phyloP scores from a whole-genome alignment of 441 rosid genomes.

The Omphalea diandra region DNA sequence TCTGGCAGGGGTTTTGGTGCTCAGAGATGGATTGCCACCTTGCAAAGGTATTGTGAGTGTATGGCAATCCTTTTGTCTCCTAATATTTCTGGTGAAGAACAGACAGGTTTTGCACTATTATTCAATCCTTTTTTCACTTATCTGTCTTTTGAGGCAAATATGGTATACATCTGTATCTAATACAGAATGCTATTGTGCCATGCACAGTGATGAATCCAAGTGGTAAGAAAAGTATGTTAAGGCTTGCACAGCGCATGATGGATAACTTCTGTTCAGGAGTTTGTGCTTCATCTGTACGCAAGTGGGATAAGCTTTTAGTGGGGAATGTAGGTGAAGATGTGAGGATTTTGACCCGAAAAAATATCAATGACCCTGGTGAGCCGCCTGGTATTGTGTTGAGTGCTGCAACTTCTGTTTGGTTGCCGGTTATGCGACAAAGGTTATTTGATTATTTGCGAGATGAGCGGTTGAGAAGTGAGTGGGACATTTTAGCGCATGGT shows the following conservation, averaged over 20 bases:
- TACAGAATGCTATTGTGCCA: background rate
- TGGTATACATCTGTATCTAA: conserved; percentile 5
- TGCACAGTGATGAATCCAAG: conserved; percentile 48
- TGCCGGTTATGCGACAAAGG: conserved; percentile 57
- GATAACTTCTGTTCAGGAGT: conserved; percentile 75
- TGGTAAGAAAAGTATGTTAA: conserved; percentile 71
- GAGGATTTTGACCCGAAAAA: conserved; percentile 65
- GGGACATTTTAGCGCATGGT: conserved; percentile 79
- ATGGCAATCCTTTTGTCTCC: conserved; percentile 59
- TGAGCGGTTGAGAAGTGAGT: conserved; percentile 67
- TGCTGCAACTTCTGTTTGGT: conserved; percentile 78
- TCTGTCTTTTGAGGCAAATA: background rate
- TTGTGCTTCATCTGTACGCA: conserved; percentile 52
- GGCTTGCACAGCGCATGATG: conserved; percentile 78
- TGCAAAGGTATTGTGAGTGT: conserved; percentile 74
- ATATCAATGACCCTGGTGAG: conserved; percentile 65
- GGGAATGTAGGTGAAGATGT: conserved; percentile 67
- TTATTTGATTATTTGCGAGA: conserved; percentile 72
- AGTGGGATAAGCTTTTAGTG: conserved; percentile 57
- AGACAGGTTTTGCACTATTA: conserved; percentile 32
- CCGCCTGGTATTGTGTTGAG: conserved; percentile 74
- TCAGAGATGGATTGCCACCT: conserved; percentile 71
- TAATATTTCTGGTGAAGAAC: conserved; percentile 38
- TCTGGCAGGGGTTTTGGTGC: conserved; percentile 85
- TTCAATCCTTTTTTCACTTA: background rate